Base-by-base conservation (phyloP, 768 basidiomycete genomes). In the Tylopilus sp. region DNA sequence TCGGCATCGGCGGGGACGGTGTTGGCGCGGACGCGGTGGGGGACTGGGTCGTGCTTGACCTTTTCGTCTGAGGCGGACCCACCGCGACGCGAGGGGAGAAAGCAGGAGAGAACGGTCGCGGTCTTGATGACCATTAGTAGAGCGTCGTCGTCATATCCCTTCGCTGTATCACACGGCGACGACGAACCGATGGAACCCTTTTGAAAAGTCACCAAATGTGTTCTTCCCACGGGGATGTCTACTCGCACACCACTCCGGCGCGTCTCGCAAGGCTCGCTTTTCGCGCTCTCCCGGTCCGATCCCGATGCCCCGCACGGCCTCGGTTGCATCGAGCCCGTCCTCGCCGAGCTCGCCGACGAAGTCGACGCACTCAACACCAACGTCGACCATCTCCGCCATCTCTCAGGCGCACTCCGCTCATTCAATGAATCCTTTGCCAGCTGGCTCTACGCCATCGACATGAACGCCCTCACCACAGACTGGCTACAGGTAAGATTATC, bases 391-490 rank as follows among this genome's bases (percentile, higher is more conserved):
- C 76, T 98, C 62, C 79, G 79, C 54, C 73, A 76, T 22, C 79
- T 98, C 55, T 83, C 85, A 67, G 76, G 85, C 41, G 84, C 89
- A 18, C 76, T 98, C 47, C 79, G 81, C 13, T 84, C 82, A 5
- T 95, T 95, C 75, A 97, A 97, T 66, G 94, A 98, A 69, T 82
- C 84, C 13, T 95, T 98, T 62, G 88, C 94, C 13, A 91, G 89
- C 64, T 95, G 85, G 80, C 70, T 95, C 11, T 95, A 94, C 65
- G 82, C 86, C 21, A 85, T 95, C 82, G 87, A 91, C 64, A 95
- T 98, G 91, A 93, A 95, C 64, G 84, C 91, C 3, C 78, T 95
- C 50, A 93, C 92, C n/a, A 85, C 85, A 0, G 94, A 97, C 65
- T 97, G 92, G 92, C 83, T 81, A 1, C 87, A 94, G 77, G 91